These are phyloP conservation scores for Cercospora nicotianae DNA, from an alignment of 2,329 filamentous ascomycete species.

Conservation along the genomic window DNA sequence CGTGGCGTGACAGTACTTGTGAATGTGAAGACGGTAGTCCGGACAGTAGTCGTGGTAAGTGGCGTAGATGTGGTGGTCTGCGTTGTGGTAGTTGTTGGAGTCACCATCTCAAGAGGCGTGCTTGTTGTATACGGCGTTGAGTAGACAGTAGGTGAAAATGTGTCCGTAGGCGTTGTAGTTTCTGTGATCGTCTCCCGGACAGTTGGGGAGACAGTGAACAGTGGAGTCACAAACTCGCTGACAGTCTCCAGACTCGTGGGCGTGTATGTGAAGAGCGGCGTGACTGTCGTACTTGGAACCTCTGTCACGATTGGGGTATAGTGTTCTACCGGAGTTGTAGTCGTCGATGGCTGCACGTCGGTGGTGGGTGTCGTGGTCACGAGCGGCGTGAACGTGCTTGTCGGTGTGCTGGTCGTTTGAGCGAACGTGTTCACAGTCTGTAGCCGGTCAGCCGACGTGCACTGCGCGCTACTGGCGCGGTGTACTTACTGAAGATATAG, in stretches of 20 bases:
- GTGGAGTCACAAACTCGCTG: neutral
- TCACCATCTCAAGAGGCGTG: neutral
- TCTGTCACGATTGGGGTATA: neutral
- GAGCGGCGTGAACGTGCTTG: neutral
- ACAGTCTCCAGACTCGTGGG: neutral
- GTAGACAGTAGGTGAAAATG: too few species aligned
- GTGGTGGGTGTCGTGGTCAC: neutral
- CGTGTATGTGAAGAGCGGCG: neutral
- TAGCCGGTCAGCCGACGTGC: too few species aligned
- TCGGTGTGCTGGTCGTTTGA: neutral
- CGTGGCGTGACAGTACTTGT: neutral
- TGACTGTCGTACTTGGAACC: neutral
- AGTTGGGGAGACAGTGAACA: neutral
- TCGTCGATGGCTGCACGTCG: neutral
- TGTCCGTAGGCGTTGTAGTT: neutral
- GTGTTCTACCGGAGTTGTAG: neutral
- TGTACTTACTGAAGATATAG: too few species aligned
- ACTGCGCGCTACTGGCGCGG: too few species aligned
- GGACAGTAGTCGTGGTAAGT: neutral
- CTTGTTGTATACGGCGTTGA: neutral
- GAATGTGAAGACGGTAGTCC: neutral
- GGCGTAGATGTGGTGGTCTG: neutral
- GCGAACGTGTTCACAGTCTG: too few species aligned
- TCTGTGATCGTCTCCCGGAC: neutral
- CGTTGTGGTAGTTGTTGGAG: neutral